These are phyloP conservation scores for Cladosporium sp. DNA, from an alignment of 2,329 filamentous ascomycete genomes.

Conservation along the genomic window DNA sequence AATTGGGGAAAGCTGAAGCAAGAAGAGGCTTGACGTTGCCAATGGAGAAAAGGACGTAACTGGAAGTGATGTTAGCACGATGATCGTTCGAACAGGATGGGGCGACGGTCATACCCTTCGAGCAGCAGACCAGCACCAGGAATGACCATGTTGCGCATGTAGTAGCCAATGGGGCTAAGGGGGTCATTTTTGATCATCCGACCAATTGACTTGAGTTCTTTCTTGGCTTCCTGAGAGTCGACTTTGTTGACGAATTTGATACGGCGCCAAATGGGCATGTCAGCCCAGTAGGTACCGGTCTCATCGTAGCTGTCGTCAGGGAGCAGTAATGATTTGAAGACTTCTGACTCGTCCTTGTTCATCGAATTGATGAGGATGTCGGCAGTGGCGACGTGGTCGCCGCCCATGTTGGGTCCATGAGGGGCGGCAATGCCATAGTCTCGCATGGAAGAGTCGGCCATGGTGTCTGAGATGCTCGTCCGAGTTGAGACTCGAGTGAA, in stretches of 20 bases:
- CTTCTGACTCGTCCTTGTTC: slow-evolving; percentile 54
- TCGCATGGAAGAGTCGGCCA: slow-evolving; percentile 36
- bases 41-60: slow-evolving; percentile 95
- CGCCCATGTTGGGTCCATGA: slow-evolving; percentile 45
- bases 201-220: slow-evolving; percentile 66
- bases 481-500: not conserved
- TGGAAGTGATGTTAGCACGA: slow-evolving; percentile 25
- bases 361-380: slow-evolving; percentile 39
- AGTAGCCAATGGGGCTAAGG: slow-evolving; percentile 76
- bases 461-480: slow-evolving; percentile 12
- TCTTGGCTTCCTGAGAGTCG: slow-evolving; percentile 64
- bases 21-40: slow-evolving; percentile 87
- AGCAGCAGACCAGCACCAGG: slow-evolving; percentile 88
- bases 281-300: slow-evolving; percentile 89
- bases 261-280: slow-evolving; percentile 67
- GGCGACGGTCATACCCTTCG: slow-evolving; percentile 59
- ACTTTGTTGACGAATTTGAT: slow-evolving; percentile 71
- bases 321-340: slow-evolving; percentile 76
- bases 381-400: slow-evolving; percentile 41
- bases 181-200: slow-evolving; percentile 83
- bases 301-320: slow-evolving; percentile 84
- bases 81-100: not conserved
- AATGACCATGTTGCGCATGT: slow-evolving; percentile 85
- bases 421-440: slow-evolving; percentile 47
- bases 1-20: slow-evolving; percentile 66